phyloP scores from a whole-genome alignment of 768 basidiomycete genomes.

The Candolleomyces eurysporus region DNA sequence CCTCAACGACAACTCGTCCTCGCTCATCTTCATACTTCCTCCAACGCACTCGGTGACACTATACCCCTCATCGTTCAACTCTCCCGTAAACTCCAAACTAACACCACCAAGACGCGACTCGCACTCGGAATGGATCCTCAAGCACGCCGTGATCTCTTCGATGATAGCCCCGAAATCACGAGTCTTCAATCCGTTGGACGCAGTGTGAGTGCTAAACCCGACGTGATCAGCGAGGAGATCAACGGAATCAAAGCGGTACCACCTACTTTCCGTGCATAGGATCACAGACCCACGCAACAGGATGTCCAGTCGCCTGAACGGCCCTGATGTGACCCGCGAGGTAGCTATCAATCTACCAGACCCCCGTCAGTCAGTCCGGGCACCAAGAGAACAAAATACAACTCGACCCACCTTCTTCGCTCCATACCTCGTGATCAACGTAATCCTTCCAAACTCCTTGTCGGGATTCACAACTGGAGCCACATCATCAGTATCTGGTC shows the following conservation, averaged over 20 bases:
- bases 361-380: not conserved
- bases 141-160: conserved; percentile 76
- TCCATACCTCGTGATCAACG: conserved; percentile 92
- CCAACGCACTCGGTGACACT: conserved; percentile 97
- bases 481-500: conserved; percentile 2
- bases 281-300: conserved; percentile 93
- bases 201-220: conserved; percentile 70
- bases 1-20: conserved; percentile 85
- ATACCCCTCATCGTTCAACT: conserved; percentile 86
- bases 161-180: conserved; percentile 89
- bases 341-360: conserved; percentile 60
- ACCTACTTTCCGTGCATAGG: conserved; percentile 98
- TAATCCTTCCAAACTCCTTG: conserved; percentile 79
- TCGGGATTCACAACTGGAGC: conserved; percentile 81
- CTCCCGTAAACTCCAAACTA: conserved; percentile 90
- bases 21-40: conserved; percentile 91
- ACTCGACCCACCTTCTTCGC: conserved; percentile 69
- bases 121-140: conserved; percentile 74
- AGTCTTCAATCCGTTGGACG: conserved; percentile 81
- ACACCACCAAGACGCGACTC: conserved; percentile 80
- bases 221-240: conserved; percentile 1
- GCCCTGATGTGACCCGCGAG: conserved; percentile 80
- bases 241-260: not conserved
- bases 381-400: not conserved
- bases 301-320: conserved; percentile 78